Evolutionary conservation across 805 yeast genomes (phyloP), one percentile per base, ranked within the genome.

Genomic region (Candida pseudofarinosa): DNA sequence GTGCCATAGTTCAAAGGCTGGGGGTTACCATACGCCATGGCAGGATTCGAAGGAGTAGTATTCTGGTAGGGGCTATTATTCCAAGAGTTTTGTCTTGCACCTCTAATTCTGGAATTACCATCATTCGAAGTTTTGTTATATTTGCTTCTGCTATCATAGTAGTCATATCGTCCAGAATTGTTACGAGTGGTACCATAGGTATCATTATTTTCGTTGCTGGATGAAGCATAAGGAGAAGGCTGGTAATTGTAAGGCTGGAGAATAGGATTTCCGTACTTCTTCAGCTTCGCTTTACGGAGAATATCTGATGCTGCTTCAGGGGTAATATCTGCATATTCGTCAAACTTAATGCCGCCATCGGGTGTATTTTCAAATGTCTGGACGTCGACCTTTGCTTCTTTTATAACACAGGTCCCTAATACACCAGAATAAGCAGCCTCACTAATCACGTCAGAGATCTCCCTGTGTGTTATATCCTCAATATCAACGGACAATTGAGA

Each of bases 351-450:
- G 13, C 86, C 86, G 5, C 89, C 90, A 53, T 80, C 83, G 0
- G 77, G 62, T 1, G 84, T 76, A 33, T 72, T 74, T 54, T 85
- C 85, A 58, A 85, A 90, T 1, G 85, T 76, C 59, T 84, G 90
- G 12, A 87, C 66, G 54, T 86, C 88, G 17, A 88, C 74, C 36
- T 69, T 69, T 34, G 69, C 59, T 31, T 73, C 74, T 46, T 80
- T 79, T 15, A 88, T 73, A 5, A 85, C 67, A 33, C 88, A 77
- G 1, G 85, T 85, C 20, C 86, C 90, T 52, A 78, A 58, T 2
- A 79, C 85, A 10, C 96, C 96, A 36, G 81, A 79, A 57, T 85
- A 81, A 0, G 96, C 96, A 15, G 88, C 87, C 38, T 85, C 85
- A 40, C 81, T 83, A 13, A 86, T 73, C 7, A 57, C 65, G 4